These are phyloP conservation scores for Tardiomyces blankii DNA, from an alignment of 1,139 yeast species.

Conservation along the genomic window DNA sequence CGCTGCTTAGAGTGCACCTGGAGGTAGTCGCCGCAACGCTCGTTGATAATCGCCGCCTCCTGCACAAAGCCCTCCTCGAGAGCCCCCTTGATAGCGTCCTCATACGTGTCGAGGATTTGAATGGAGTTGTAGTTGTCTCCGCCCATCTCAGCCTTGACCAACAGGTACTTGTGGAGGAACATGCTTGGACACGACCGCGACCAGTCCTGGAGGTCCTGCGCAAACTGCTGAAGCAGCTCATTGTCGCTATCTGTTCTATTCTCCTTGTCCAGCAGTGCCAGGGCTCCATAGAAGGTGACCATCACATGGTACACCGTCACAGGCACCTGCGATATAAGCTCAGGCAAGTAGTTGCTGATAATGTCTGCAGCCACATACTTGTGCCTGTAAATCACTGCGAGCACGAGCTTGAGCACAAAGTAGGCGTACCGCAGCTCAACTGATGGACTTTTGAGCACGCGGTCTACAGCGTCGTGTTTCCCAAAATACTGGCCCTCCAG, in stretches of 20 bases:
- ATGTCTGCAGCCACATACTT: slow-evolving; percentile 18
- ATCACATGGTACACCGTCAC: slow-evolving; percentile 20
- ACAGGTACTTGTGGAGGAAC: slow-evolving; percentile 28
- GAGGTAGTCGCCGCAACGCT: slow-evolving; percentile 40
- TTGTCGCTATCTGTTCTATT: slow-evolving; percentile 11
- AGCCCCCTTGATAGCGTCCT: slow-evolving; percentile 35
- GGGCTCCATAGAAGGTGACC: slow-evolving; percentile 20
- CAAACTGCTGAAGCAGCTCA: slow-evolving; percentile 13
- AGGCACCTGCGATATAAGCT: slow-evolving; percentile 16
- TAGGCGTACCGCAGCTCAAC: slow-evolving; percentile 18
- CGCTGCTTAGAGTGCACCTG: slow-evolving; percentile 22
- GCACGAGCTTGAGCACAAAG: slow-evolving; percentile 14
- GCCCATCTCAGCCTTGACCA: slow-evolving; percentile 28
- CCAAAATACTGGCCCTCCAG: slow-evolving; percentile 16
- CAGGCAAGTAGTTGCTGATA: slow-evolving; percentile 15
- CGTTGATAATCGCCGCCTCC: slow-evolving; percentile 35
- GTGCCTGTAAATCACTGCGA: slow-evolving; percentile 18
- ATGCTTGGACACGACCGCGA: slow-evolving; percentile 28
- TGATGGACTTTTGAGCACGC: slow-evolving; percentile 10
- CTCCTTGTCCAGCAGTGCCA: slow-evolving; percentile 18
- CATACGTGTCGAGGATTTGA: slow-evolving; percentile 35
- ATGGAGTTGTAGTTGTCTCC: slow-evolving; percentile 24
- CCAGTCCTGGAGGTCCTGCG: slow-evolving; percentile 27
- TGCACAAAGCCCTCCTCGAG: slow-evolving; percentile 24
- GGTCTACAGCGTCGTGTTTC: slow-evolving; percentile 7